Base-by-base conservation (phyloP, 176 grass and related monocot genomes). In the Cocos nucifera region DNA sequence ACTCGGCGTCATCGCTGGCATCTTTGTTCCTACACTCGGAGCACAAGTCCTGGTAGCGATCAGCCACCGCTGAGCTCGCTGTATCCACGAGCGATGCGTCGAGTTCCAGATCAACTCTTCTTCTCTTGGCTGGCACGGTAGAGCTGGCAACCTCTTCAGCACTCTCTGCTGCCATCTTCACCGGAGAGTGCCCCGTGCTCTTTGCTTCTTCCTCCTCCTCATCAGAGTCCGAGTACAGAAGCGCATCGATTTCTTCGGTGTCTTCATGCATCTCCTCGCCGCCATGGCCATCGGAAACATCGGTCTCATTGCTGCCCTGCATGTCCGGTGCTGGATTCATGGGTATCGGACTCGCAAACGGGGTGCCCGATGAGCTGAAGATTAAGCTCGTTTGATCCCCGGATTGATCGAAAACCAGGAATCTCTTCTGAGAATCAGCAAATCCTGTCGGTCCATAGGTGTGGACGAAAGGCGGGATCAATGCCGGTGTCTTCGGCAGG, bases 161-260 rank as follows among this genome's bases (percentile, higher is more conserved):
- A 23, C 77, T 77, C 19, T 53, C 70, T 24, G 72, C 74, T 30
- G 59, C 51, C 69, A 69, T 49, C 58, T 61, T 70, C 17, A 54
- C 55, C 24, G 67, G 71, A 49, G 50, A 76, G 20, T 73, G 80
- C 58, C 67, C 70, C 5, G 49, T 50, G 62, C 60, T 82, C 9
- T 61, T 49, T 3, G 68, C 62, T 73, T 82, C 74, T 49, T 53
- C 78, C 1, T 53, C 52, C 61, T 24, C 74, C 19, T 79, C 70
- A 28, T 95, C 85, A 0, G 92, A 96, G 58, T 88, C 87, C 5
- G 92, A 90, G 56, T 87, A 86, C 25, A 96, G 76, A 54, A 96
- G 75, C 3, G 75, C 87, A 61, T 96, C 71, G 32, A 96, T 96
- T 73, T 90, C 92, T 30, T 88, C 92, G 0, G 80, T 82, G 53